Evolutionary conservation across 768 basidiomycete genomes (phyloP).

Genomic region (Termitomyces bulborhizus): DNA sequence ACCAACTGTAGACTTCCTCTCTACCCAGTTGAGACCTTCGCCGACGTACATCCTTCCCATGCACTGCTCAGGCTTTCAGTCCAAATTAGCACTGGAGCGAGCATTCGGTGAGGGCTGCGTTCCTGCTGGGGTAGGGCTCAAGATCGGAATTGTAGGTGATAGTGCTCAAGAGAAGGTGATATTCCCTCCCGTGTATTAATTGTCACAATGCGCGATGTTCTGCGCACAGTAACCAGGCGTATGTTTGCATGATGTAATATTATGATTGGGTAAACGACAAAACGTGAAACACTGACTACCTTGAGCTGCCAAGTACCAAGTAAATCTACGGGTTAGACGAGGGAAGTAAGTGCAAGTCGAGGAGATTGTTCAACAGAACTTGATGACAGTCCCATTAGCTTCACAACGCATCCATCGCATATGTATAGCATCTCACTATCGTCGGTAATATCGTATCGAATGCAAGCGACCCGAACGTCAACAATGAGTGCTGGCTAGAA

Average conservation of each 20-base stretch:
- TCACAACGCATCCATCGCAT: too few species aligned
- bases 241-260: too few species aligned
- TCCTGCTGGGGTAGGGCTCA: slow-evolving; percentile 70
- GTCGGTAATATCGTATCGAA: too few species aligned
- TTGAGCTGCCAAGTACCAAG: too few species aligned
- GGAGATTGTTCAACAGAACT: neutral
- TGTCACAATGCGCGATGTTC: neutral
- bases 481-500: too few species aligned
- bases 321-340: too few species aligned
- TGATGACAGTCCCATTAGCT: neutral
- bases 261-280: neutral
- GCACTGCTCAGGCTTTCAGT: slow-evolving; percentile 81
- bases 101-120: slow-evolving; percentile 74
- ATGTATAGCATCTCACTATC: too few species aligned
- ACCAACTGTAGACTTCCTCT: slow-evolving; percentile 67
- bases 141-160: slow-evolving; percentile 50
- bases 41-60: slow-evolving; percentile 74
- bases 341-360: neutral
- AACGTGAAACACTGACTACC: too few species aligned
- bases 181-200: slow-evolving; percentile 23
- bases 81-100: slow-evolving; percentile 62
- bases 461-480: too few species aligned
- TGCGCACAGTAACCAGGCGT: neutral
- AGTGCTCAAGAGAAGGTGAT: slow-evolving; percentile 32
- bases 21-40: slow-evolving; percentile 49